A percentile compares a stretch with the other conserved stretches of the same genome.
Evolutionary conservation across 2,329 filamentous ascomycete genomes (phyloP).

Genomic region (Sporothrix protearum): DNA sequence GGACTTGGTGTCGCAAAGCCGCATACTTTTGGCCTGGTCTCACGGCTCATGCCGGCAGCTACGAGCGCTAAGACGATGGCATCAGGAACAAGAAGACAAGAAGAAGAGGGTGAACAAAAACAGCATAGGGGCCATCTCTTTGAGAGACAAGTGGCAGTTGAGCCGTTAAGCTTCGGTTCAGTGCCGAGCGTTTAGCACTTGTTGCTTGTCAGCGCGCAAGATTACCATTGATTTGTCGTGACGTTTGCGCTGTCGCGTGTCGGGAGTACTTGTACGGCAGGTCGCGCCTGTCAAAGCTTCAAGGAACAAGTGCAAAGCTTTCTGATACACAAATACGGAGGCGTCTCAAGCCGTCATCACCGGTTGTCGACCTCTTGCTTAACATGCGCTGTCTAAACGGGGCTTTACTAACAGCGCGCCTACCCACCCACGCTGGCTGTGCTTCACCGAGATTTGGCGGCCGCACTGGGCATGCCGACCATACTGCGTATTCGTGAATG

Average conservation of each 20-base stretch:
- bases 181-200: not conserved
- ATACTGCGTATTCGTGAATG: not conserved
- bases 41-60: constrained; percentile 8
- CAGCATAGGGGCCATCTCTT: not conserved
- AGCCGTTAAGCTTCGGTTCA: not conserved
- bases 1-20: not conserved
- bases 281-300: not conserved
- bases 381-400: not conserved
- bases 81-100: not conserved
- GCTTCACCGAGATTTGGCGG: not conserved
- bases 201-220: not conserved
- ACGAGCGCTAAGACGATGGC: not conserved
- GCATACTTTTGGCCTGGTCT: not conserved
- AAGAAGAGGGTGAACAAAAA: not conserved
- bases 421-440: not conserved
- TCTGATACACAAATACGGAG: not conserved
- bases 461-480: not conserved
- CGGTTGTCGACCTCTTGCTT: not conserved
- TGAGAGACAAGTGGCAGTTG: not conserved
- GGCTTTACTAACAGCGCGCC: not conserved
- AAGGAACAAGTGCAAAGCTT: not conserved
- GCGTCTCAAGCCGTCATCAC: not conserved
- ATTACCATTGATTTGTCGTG: not conserved
- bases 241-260: not conserved
- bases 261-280: not conserved